Evolutionary conservation across 2,329 filamentous ascomycete genomes (phyloP).

Genomic region (Colletotrichum sublineola): DNA sequence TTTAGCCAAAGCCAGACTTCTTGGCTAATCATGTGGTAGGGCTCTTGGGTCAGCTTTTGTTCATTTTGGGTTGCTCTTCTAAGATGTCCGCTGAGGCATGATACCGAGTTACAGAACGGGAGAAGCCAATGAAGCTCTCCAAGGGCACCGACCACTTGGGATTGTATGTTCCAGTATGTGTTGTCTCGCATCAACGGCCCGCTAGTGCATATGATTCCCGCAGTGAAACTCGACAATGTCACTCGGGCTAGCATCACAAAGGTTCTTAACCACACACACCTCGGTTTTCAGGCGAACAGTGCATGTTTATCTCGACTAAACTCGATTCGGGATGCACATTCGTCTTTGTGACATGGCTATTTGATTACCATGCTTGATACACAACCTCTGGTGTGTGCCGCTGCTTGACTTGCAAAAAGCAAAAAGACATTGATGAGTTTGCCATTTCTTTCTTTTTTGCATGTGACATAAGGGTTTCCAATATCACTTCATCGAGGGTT

Average conservation of each 20-base stretch:
- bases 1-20: not conserved
- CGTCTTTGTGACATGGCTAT: not conserved
- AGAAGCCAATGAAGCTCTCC: not conserved
- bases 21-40: not conserved
- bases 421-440: too few relatives aligned
- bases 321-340: not conserved
- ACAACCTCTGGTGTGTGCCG: too few relatives aligned
- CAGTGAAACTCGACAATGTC: not conserved
- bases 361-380: not conserved
- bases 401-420: not conserved
- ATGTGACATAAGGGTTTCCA: not conserved
- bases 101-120: not conserved
- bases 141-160: not conserved
- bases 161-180: not conserved
- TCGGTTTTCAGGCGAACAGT: not conserved
- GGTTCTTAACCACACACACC: not conserved
- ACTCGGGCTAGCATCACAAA: too few relatives aligned
- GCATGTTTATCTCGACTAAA: too few relatives aligned
- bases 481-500: not conserved
- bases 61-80: too few relatives aligned
- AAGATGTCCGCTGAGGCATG: not conserved
- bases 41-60: too few relatives aligned
- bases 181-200: not conserved
- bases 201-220: not conserved
- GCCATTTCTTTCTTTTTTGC: not conserved